phyloP scores from a whole-genome alignment of 345 rosid species.

The Luvunga scandens region DNA sequence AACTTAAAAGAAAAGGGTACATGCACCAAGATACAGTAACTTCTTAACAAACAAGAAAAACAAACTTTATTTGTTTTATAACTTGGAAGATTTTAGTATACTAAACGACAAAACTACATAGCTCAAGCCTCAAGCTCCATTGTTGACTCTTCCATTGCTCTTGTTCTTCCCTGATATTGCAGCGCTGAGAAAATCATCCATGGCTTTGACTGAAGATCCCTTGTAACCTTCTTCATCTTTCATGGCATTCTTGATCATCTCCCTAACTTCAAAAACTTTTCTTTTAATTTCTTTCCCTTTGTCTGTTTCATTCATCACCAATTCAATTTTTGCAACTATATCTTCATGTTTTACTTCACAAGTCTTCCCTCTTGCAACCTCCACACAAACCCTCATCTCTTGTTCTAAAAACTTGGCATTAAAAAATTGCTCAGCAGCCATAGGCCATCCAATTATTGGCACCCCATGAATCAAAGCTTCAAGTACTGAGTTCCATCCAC shows the following conservation, averaged over 20 bases:
- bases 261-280: constrained; percentile 37
- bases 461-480: constrained; percentile 32
- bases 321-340: constrained; percentile 37
- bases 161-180: constrained; percentile 9
- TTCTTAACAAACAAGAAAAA: no score
- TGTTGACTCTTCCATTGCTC: neutral
- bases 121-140: neutral
- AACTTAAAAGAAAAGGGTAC: no score
- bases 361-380: constrained; percentile 27
- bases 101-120: no score
- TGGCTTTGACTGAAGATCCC: constrained; percentile 35
- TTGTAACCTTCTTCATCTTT: constrained; percentile 20
- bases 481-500: constrained; percentile 41
- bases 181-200: constrained; percentile 38
- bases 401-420: constrained; percentile 30
- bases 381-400: constrained; percentile 26
- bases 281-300: constrained; percentile 46
- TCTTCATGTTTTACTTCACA: constrained; percentile 31
- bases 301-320: constrained; percentile 49
- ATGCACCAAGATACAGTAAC: no score
- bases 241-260: constrained; percentile 32
- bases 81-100: no score
- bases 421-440: constrained; percentile 29
- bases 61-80: no score
- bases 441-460: constrained; percentile 30